These are phyloP conservation scores for Chondrus crispus DNA, from an alignment of 23 red algal species.

Conservation along the genomic window DNA sequence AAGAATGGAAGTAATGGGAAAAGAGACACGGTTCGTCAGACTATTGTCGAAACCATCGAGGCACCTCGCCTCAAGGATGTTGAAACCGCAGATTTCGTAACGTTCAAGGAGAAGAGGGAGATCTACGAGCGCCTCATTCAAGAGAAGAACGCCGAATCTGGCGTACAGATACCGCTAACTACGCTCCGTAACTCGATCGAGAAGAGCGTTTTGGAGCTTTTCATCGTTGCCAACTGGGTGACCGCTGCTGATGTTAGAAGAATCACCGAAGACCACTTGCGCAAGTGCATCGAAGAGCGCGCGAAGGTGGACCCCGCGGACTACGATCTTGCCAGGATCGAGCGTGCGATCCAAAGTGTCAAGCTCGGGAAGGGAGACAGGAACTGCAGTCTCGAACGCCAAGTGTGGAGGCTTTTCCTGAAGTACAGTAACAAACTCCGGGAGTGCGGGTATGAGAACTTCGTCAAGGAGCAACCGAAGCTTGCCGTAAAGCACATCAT, in stretches of 20 bases:
- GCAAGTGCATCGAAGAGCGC: not conserved
- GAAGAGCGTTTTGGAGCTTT: not conserved
- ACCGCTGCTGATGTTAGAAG: not conserved
- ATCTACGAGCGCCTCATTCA: not conserved
- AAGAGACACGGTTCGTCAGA: not conserved
- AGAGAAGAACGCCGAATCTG: not conserved
- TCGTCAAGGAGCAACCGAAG: not conserved
- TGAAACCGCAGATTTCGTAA: not conserved
- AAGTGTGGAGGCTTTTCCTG: not conserved
- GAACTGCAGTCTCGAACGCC: not conserved
- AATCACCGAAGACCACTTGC: slow-evolving; percentile 6
- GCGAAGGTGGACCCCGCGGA: no score
- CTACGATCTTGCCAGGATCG: no score
- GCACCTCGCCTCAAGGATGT: not conserved
- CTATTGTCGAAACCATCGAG: not conserved
- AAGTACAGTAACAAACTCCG: not conserved
- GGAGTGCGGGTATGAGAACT: not conserved
- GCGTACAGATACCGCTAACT: not conserved
- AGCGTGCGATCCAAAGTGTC: no score
- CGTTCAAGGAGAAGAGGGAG: not conserved
- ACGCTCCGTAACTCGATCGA: not conserved
- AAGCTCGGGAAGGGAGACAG: slow-evolving; percentile 6
- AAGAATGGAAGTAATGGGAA: not conserved
- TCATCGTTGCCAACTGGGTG: not conserved
- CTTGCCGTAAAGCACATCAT: not conserved